A percentile compares a stretch with the other conserved stretches of the same genome.
Conservation (phyloP, 2,329 filamentous ascomycete genomes). For the Metarhizium anisopliae region DNA sequence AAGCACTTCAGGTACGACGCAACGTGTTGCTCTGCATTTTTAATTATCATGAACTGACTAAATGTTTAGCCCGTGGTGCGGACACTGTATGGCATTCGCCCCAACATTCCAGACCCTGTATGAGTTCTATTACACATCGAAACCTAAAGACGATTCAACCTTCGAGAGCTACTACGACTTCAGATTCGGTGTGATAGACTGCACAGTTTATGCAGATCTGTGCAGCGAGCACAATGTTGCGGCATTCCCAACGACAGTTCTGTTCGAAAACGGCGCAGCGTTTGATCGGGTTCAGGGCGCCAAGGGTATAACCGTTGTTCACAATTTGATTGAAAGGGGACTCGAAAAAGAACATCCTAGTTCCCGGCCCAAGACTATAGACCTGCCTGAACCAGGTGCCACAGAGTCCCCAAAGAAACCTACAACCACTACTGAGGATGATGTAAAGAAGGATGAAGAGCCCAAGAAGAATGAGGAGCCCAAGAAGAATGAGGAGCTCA, state of each 20-base stretch:
- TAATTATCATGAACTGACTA: constrained; percentile 14
- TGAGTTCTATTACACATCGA: constrained; percentile 89
- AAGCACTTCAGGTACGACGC: constrained; percentile 57
- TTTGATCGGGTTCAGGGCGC: constrained; percentile 55
- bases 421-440: constrained; percentile 16
- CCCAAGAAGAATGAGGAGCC: not conserved
- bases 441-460: constrained; percentile 7
- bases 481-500: constrained; percentile 6
- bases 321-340: constrained; percentile 62
- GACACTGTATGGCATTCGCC: constrained; percentile 70
- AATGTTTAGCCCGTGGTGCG: constrained; percentile 45
- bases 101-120: constrained; percentile 87
- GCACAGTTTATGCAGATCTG: constrained; percentile 70
- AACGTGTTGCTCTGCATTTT: not conserved
- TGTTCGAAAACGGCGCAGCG: constrained; percentile 72
- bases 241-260: constrained; percentile 66
- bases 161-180: constrained; percentile 85
- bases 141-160: constrained; percentile 50
- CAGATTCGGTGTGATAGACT: constrained; percentile 80
- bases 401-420: constrained; percentile 33
- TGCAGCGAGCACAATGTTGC: constrained; percentile 60
- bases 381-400: constrained; percentile 64
- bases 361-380: constrained; percentile 58
- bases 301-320: constrained; percentile 58
- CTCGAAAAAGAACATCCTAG: constrained; percentile 75